Evolutionary conservation across 2,329 filamentous ascomycete genomes (phyloP).

Genomic region (Gremmenia infestans): DNA sequence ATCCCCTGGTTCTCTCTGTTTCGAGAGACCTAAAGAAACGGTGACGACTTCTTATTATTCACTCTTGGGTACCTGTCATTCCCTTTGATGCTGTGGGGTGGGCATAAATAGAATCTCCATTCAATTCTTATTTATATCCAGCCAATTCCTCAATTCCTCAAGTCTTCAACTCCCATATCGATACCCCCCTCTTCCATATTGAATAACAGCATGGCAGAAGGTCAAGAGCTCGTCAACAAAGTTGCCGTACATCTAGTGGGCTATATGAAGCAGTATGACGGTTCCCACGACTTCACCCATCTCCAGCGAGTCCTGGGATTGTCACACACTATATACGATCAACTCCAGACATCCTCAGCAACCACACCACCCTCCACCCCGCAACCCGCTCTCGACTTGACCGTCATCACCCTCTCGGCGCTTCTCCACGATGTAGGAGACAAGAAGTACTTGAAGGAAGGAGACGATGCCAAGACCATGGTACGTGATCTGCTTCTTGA

Average conservation of each 20-base stretch:
- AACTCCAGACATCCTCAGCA: slow-evolving; percentile 42
- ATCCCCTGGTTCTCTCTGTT: neutral
- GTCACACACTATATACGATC: slow-evolving; percentile 38
- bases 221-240: slow-evolving; percentile 1
- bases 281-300: slow-evolving; percentile 81
- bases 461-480: slow-evolving; percentile 49
- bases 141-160: neutral
- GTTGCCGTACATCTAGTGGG: slow-evolving; percentile 1
- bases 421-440: slow-evolving; percentile 81
- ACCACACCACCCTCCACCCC: neutral
- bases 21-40: too few relatives aligned
- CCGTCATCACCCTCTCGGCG: slow-evolving; percentile 62
- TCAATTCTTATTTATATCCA: neutral
- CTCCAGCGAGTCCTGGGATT: slow-evolving; percentile 72
- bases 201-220: neutral
- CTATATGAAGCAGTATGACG: slow-evolving; percentile 25
- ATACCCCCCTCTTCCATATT: neutral
- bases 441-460: slow-evolving; percentile 62
- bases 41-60: too few relatives aligned
- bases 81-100: too few relatives aligned
- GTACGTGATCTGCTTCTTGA: slow-evolving; percentile 51
- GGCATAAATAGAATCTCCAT: neutral
- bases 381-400: slow-evolving; percentile 41
- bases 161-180: neutral
- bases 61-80: too few relatives aligned